These are phyloP conservation scores for Papilionanthe hybrid DNA, from an alignment of 116 monocot species.

Conservation along the genomic window DNA sequence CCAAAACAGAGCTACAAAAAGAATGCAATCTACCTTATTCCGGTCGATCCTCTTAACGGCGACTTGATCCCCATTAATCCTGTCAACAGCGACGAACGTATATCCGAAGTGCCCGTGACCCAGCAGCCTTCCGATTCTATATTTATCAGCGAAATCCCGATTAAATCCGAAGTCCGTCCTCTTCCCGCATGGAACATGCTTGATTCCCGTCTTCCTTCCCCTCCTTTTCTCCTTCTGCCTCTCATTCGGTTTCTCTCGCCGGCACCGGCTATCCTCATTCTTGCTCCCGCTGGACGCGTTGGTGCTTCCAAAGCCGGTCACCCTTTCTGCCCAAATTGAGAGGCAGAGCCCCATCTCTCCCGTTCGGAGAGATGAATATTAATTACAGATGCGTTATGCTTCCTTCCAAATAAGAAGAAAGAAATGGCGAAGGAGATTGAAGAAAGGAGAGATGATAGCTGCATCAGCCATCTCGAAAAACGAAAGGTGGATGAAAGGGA, in stretches of 20 bases:
- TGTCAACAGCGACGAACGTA: constrained; percentile 74
- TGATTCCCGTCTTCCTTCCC: not conserved
- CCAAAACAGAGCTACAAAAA: not conserved
- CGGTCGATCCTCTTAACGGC: constrained; percentile 92
- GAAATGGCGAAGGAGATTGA: not conserved
- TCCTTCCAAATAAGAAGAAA: not conserved
- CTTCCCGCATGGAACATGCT: constrained; percentile 30
- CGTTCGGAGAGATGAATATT: not conserved
- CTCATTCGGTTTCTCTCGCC: not conserved
- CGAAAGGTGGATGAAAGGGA: not conserved
- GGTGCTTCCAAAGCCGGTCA: constrained; percentile 30
- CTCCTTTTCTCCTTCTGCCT: not conserved
- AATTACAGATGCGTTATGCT: not conserved
- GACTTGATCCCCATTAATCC: constrained; percentile 50
- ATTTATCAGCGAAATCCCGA: constrained; percentile 56
- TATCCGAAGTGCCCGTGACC: constrained; percentile 94
- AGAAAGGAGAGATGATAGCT: not conserved
- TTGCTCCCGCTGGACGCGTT: constrained; percentile 10
- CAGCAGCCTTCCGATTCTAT: constrained; percentile 66
- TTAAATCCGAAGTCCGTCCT: constrained; percentile 73
- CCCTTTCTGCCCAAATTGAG: constrained; percentile 30
- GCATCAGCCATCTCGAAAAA: not conserved
- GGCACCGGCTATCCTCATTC: not conserved
- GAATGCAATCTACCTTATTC: constrained; percentile 49
- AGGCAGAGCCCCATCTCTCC: constrained; percentile 48